A percentile compares a stretch with the other conserved stretches of the same genome.
Conservation (phyloP, 1,284 basidiomycete genomes). For the Ceratobasidium sp. region DNA sequence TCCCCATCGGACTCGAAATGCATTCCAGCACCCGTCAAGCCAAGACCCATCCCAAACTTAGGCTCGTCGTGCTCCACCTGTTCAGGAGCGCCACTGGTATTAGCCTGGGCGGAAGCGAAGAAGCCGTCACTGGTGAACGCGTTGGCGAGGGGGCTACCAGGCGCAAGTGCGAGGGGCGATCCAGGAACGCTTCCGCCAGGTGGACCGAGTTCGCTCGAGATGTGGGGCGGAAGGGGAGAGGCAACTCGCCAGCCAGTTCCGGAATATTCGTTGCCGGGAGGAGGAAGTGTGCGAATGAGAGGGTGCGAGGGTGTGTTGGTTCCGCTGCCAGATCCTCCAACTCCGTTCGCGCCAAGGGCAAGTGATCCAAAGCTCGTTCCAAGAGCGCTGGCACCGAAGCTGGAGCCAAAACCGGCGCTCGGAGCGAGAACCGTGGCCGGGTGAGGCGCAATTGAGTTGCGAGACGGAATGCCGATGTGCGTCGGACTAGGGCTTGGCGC, state of each 20-base stretch:
- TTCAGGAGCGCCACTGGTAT: neutral
- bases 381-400: constrained; percentile 10
- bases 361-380: constrained; percentile 14
- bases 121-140: constrained; percentile 39
- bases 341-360: neutral
- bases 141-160: constrained; percentile 34
- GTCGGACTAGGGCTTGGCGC: constrained; percentile 43
- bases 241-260: constrained; percentile 42
- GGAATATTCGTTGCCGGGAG: constrained; percentile 37
- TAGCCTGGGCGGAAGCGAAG: neutral
- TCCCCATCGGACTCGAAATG: constrained; percentile 38
- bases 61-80: neutral
- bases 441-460: constrained; percentile 23
- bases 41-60: constrained; percentile 30
- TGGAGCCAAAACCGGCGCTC: constrained; percentile 22
- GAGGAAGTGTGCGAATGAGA: constrained; percentile 31
- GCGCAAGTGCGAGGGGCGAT: constrained; percentile 34
- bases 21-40: constrained; percentile 23
- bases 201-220: constrained; percentile 21
- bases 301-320: constrained; percentile 26
- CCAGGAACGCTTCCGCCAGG: constrained; percentile 33
- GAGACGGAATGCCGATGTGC: constrained; percentile 36
- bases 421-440: constrained; percentile 38
- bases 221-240: constrained; percentile 29
- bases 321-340: constrained; percentile 12